Conservation (phyloP, 345 rosid species). For the Boechera retrofracta region DNA sequence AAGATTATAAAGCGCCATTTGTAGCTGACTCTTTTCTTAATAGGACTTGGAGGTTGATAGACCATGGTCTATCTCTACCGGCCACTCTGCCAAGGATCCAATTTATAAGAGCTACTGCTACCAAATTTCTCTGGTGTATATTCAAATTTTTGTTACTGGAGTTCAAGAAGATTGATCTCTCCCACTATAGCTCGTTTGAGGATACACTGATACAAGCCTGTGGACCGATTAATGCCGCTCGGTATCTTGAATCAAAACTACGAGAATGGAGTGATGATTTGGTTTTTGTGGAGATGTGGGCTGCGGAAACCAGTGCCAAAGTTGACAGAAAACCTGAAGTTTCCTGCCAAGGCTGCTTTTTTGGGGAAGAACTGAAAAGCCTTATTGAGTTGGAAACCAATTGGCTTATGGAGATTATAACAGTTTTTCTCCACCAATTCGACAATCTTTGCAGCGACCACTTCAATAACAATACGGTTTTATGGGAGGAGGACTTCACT, state of each 20-base stretch:
- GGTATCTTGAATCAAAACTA: slow-evolving; percentile 64
- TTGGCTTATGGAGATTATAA: slow-evolving; percentile 71
- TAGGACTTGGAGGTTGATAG: slow-evolving; percentile 62
- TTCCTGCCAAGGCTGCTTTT: slow-evolving; percentile 53
- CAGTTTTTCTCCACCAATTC: slow-evolving; percentile 60
- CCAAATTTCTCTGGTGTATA: slow-evolving; percentile 70
- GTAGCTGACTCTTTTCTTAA: slow-evolving; percentile 58
- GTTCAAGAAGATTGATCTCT: slow-evolving; percentile 54
- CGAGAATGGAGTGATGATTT: slow-evolving; percentile 83
- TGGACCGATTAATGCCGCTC: slow-evolving; percentile 69
- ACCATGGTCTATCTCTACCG: slow-evolving; percentile 59
- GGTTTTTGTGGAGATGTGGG: slow-evolving; percentile 63
- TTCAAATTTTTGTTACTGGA: slow-evolving; percentile 56
- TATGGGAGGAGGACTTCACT: slow-evolving; percentile 42
- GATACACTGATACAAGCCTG: slow-evolving; percentile 56
- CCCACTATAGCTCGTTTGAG: slow-evolving; percentile 42
- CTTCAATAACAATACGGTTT: slow-evolving; percentile 39
- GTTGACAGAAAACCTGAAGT: slow-evolving; percentile 22
- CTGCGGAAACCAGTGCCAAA: slow-evolving; percentile 41
- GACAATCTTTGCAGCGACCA: slow-evolving; percentile 58
- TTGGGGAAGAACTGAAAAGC: slow-evolving; percentile 65
- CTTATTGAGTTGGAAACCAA: slow-evolving; percentile 66
- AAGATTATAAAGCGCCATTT: slow-evolving; percentile 68
- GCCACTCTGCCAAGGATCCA: slow-evolving; percentile 49
- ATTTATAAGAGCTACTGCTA: slow-evolving; percentile 67